These are phyloP conservation scores for Barnettozyma sucrosica DNA, from an alignment of 805 yeast species.

Conservation along the genomic window DNA sequence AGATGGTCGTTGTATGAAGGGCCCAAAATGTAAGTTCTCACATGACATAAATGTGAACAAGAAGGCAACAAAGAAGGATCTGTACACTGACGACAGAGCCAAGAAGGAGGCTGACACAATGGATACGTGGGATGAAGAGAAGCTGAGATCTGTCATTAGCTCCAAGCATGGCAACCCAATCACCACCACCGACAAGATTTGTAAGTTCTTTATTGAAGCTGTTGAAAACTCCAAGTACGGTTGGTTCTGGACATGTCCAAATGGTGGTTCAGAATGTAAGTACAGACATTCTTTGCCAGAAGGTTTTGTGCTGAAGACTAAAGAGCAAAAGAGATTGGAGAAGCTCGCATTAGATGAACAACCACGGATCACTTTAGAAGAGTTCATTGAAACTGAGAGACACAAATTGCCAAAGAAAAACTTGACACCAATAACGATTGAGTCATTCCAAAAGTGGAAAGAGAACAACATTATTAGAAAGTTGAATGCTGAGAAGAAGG, in stretches of 20 bases:
- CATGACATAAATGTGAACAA: slow-evolving; percentile 85
- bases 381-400: slow-evolving; percentile 91
- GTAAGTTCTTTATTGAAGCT: slow-evolving; percentile 92
- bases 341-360: slow-evolving; percentile 75
- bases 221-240: slow-evolving; percentile 97
- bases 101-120: slow-evolving; percentile 75
- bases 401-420: slow-evolving; percentile 64
- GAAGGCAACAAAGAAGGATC: slow-evolving; percentile 83
- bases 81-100: slow-evolving; percentile 80
- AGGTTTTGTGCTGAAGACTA: slow-evolving; percentile 94
- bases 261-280: slow-evolving; percentile 88
- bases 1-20: slow-evolving; percentile 78
- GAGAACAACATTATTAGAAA: slow-evolving; percentile 55
- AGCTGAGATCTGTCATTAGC: slow-evolving; percentile 74
- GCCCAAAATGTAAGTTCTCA: slow-evolving; percentile 81
- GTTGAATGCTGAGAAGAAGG: slow-evolving; percentile 36
- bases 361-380: slow-evolving; percentile 91
- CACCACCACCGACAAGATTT: slow-evolving; percentile 91
- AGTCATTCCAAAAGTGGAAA: slow-evolving; percentile 82
- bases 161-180: slow-evolving; percentile 90
- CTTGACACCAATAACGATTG: slow-evolving; percentile 82
- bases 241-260: slow-evolving; percentile 99
- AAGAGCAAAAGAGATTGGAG: slow-evolving; percentile 90
- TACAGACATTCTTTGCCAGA: slow-evolving; percentile 94
- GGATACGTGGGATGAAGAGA: slow-evolving; percentile 97